phyloP scores from a whole-genome alignment of 768 basidiomycete genomes.

The Suillus bovinus region DNA sequence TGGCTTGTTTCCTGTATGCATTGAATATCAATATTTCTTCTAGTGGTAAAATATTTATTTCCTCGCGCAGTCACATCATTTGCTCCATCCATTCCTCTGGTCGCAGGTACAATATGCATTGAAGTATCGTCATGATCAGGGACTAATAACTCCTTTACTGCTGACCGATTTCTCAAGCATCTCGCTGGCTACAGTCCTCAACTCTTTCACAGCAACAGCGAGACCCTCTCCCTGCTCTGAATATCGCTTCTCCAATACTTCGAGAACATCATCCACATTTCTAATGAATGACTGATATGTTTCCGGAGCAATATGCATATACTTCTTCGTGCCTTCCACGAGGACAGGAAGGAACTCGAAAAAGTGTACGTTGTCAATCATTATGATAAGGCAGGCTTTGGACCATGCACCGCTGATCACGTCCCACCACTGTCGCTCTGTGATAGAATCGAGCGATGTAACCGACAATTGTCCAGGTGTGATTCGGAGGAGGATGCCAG shows the following conservation, averaged over 20 bases:
- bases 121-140: no score
- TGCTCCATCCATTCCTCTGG: no score
- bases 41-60: no score
- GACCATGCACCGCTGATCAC: neutral
- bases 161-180: neutral
- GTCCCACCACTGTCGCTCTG: neutral
- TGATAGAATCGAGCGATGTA: neutral
- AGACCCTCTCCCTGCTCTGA: neutral
- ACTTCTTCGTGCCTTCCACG: neutral
- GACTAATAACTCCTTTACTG: neutral
- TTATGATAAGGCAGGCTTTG: accelerated
- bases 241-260: no score
- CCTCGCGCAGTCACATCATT: no score
- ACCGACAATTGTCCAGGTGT: neutral
- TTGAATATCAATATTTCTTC: no score
- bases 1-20: no score
- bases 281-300: neutral
- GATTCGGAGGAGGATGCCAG: neutral
- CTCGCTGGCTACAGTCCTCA: neutral
- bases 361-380: neutral
- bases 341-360: neutral
- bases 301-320: neutral
- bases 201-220: neutral
- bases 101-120: no score
- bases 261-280: neutral